Evolutionary conservation across 805 yeast species (phyloP), one percentile per base, ranked within the genome.

Genomic region (Brettanomyces custersianus): DNA sequence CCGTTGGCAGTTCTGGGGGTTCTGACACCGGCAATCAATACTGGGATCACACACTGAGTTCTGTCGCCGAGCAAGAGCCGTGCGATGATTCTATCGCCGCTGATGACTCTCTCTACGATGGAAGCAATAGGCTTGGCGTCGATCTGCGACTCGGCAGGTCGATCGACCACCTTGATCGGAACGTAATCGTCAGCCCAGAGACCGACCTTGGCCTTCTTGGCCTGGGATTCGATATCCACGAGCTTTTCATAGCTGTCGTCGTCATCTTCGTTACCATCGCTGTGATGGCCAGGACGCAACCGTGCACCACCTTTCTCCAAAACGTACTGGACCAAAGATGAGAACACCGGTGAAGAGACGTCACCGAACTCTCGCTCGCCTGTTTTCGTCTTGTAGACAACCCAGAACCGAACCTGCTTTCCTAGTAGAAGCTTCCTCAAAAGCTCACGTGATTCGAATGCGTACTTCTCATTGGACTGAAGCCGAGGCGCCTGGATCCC

Each of bases 1-100:
- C 48, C 38, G 25, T 68, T 66, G 33, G 77, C 74, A 2, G 86
- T 72, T 54, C 94, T 66, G 36, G 94, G 94, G 18, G 78, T 54
- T 46, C 73, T 72, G 40, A 82, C 60, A 31, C 95, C 95, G 2
- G 92, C 92, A 42, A 85, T 59, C 27, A 79, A 53, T 21, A 80
- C 69, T 9, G 80, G 77, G 20, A 76, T 62, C 20, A 72, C 67
- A 29, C 68, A 70, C 40, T 82, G 92, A 28, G 57, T 56, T n/a
- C 58, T 57, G 17, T 39, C 26, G 21, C 73, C 59, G 33, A 72
- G 48, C 10, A 76, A 54, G 4, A 45, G 20, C 28, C 94, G 70
- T 10, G 74, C 70, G 26, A 79, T 61, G n/a, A 84, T 56, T 33
- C 94, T 63, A 58, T 85, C 95, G 33, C 95, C 95, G 42, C 78